phyloP scores from a whole-genome alignment of 2,329 filamentous ascomycete species.

The Torrubiella hemipterigena region DNA sequence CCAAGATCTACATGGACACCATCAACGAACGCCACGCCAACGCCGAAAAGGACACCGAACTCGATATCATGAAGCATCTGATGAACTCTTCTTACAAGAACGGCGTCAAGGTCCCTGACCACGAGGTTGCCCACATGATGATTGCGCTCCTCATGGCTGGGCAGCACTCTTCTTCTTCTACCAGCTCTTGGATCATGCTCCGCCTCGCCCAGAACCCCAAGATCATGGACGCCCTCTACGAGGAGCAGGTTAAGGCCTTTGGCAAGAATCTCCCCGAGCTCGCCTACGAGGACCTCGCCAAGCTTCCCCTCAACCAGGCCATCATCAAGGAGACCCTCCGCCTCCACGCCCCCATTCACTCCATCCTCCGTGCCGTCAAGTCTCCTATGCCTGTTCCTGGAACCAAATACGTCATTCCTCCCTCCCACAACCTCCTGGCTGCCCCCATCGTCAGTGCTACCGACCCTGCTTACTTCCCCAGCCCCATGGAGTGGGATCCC shows the following conservation, averaged over 20 bases:
- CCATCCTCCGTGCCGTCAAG: slow-evolving; percentile 87
- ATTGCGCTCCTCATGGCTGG: slow-evolving; percentile 77
- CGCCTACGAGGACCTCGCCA: slow-evolving; percentile 64
- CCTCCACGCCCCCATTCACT: slow-evolving; percentile 86
- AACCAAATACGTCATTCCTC: slow-evolving; percentile 72
- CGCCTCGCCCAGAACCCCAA: slow-evolving; percentile 67
- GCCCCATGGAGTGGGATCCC: slow-evolving; percentile 76
- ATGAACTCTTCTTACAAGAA: slow-evolving; percentile 83
- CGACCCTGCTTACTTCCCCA: slow-evolving; percentile 65
- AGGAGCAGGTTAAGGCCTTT: slow-evolving; percentile 66
- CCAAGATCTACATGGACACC: slow-evolving; percentile 71
- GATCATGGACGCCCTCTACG: slow-evolving; percentile 67
- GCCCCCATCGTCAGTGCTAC: slow-evolving; percentile 73
- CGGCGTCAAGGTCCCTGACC: slow-evolving; percentile 64
- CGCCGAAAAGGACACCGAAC: slow-evolving; percentile 35
- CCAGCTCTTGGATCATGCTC: slow-evolving; percentile 72
- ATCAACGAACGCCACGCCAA: slow-evolving; percentile 56
- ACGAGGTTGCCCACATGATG: slow-evolving; percentile 86
- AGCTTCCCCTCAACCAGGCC: slow-evolving; percentile 70
- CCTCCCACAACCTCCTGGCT: slow-evolving; percentile 68
- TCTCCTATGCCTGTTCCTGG: slow-evolving; percentile 73
- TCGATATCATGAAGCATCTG: slow-evolving; percentile 83
- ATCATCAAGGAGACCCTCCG: slow-evolving; percentile 88
- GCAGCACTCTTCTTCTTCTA: slow-evolving; percentile 69
- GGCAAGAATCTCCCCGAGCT: slow-evolving; percentile 65